These are phyloP conservation scores for Glycine soja DNA, from an alignment of 306 rosid species.

Conservation along the genomic window DNA sequence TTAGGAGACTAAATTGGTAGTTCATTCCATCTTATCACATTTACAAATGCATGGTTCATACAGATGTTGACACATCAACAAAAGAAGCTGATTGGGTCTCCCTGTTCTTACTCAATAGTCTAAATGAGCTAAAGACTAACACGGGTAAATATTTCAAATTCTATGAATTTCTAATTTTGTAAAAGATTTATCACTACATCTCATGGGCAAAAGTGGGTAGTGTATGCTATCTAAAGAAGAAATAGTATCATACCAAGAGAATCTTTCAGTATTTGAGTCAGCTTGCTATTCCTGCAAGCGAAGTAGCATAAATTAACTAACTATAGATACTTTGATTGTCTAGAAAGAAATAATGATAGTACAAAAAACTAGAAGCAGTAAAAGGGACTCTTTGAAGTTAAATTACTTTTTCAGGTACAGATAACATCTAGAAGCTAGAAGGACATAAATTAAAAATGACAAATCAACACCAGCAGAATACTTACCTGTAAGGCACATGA, in stretches of 20 bases:
- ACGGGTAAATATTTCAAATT: background rate
- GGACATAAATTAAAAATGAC: conserved; percentile 35
- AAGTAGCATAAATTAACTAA: conserved; percentile 38
- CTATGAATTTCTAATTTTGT: background rate
- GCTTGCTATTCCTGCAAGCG: conserved; percentile 95
- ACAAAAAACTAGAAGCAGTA: background rate
- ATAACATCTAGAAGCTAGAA: too few species aligned
- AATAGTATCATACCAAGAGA: conserved; percentile 72
- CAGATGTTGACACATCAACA: too few species aligned
- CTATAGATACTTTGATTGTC: conserved; percentile 42
- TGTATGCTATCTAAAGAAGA: conserved; percentile 40
- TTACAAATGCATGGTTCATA: too few species aligned
- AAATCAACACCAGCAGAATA: conserved; percentile 28
- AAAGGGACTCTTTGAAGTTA: conserved; percentile 27
- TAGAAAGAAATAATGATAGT: conserved; percentile 44
- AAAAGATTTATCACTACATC: conserved; percentile 12
- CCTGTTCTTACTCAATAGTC: too few species aligned
- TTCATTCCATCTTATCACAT: too few species aligned
- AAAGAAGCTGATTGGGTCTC: too few species aligned
- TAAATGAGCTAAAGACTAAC: too few species aligned
- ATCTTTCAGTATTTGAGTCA: conserved; percentile 93
- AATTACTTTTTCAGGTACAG: conserved; percentile 26
- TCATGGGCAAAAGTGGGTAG: background rate
- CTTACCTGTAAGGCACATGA: conserved; percentile 96
- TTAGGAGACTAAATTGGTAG: too few species aligned